A percentile compares a stretch with the other conserved stretches of the same genome.
Conservation (phyloP, 805 yeast genomes). For the Metschnikowia picachoensis region DNA sequence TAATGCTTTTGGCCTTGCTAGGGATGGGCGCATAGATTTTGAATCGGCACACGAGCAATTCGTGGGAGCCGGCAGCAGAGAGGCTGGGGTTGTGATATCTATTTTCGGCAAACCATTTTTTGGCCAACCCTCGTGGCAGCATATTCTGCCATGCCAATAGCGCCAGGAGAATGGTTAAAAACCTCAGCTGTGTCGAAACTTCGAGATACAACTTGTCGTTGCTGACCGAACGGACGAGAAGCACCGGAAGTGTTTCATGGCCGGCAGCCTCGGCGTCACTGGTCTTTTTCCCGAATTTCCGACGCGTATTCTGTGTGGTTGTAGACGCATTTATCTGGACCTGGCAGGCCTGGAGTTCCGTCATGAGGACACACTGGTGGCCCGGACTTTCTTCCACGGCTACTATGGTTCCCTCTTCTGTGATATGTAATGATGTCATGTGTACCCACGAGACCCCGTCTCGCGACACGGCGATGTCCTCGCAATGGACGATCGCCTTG, state of each 20-base stretch:
- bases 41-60: slow-evolving; percentile 58
- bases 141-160: slow-evolving; percentile 56
- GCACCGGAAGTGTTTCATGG: slow-evolving; percentile 32
- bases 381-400: slow-evolving; percentile 28
- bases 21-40: slow-evolving; percentile 63
- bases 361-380: slow-evolving; percentile 28
- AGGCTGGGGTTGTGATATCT: slow-evolving; percentile 24
- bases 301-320: slow-evolving; percentile 4
- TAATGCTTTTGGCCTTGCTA: slow-evolving; percentile 33
- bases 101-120: slow-evolving; percentile 49
- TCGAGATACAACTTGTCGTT: slow-evolving; percentile 36
- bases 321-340: slow-evolving; percentile 34
- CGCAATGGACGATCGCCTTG: slow-evolving; percentile 33
- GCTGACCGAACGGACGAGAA: slow-evolving; percentile 40
- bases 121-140: slow-evolving; percentile 48
- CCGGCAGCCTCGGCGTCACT: background rate
- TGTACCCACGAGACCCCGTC: slow-evolving; percentile 37
- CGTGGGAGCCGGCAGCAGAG: slow-evolving; percentile 26
- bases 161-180: slow-evolving; percentile 42
- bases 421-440: slow-evolving; percentile 26
- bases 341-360: slow-evolving; percentile 37
- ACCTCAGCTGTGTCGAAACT: slow-evolving; percentile 33
- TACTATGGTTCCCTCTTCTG: slow-evolving; percentile 32
- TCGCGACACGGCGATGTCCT: slow-evolving; percentile 32
- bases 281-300: slow-evolving; percentile 9